Base-by-base conservation (phyloP, 805 yeast species). In the Lipomyces anomalus region DNA sequence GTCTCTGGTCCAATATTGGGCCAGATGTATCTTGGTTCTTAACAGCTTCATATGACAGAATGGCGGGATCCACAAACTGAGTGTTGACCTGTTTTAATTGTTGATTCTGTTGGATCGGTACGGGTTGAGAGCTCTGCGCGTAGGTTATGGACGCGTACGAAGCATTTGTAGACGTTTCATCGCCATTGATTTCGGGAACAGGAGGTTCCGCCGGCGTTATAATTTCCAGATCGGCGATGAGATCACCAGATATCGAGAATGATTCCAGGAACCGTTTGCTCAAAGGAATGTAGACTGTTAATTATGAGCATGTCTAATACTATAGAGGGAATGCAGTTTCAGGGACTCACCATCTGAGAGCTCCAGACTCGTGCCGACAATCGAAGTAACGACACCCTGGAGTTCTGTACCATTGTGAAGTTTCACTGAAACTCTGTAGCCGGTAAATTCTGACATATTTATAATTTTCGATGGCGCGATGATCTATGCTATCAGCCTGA, bases 301-400 rank as follows among this genome's bases (percentile, higher is more conserved):
- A 13, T 26, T 13, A 26, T 9, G 11, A 9, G 30, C 30, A 13
- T 9, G 11, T 13, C 30, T 26, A 9, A 13, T 13, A 9, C 30
- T 9, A 9, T 26, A 9, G 11, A 9, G 30, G 9, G 30, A 17
- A 6, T 16, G 40, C 60, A 58, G 35, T 5, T 38, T 43, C 23
- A 42, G 16, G 7, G 22, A 57, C 46, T 40, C 54, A 38, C 73
- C 77, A 43, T 71, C 66, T 26, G 64, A 60, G 30, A 73, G 57
- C 4, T 65, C 61, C 20, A 73, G 52, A 11, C 65, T 63, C 46
- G 69, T 69, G 16, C 67, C 61, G n/a, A 62, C 65, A 26, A 71
- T 71, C 44, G 65, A 65, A n/a, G 66, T 63, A n/a, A 71, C 67
- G n/a, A 58, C 57, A 16, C 78, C 75, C 38, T 57, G 56, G 24